Conservation (phyloP, 257 asterid genomes). For the Linaria vulgaris region DNA sequence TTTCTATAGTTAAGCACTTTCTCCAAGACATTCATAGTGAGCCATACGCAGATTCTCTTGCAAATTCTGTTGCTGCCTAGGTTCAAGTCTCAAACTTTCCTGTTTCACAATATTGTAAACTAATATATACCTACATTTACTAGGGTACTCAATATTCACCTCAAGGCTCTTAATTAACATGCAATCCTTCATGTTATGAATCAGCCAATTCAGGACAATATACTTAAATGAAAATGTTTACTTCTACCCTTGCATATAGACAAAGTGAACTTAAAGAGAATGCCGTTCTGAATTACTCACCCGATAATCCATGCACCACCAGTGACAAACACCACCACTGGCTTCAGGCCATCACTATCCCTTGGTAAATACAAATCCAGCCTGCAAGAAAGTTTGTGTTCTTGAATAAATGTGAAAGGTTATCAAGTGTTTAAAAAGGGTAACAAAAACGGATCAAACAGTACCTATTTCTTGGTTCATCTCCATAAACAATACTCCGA, state of each 20-base stretch:
- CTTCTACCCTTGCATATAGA: background rate
- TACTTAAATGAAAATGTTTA: too few species aligned
- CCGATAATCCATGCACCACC: slow-evolving; percentile 99
- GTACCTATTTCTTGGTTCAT: slow-evolving; percentile 91
- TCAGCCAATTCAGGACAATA: too few species aligned
- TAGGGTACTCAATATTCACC: too few species aligned
- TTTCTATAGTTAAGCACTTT: too few species aligned
- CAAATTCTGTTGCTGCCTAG: too few species aligned
- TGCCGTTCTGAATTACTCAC: slow-evolving; percentile 45
- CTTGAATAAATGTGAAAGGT: slow-evolving; percentile 14
- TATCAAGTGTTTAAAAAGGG: slow-evolving; percentile 9
- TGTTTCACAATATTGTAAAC: too few species aligned
- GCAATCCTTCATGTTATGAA: too few species aligned
- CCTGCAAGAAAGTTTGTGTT: slow-evolving; percentile 42
- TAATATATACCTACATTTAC: too few species aligned
- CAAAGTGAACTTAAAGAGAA: slow-evolving; percentile 9
- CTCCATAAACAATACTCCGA: slow-evolving; percentile 84
- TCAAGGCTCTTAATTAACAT: too few species aligned
- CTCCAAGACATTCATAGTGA: too few species aligned
- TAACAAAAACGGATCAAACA: background rate
- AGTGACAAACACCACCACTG: slow-evolving; percentile 90
- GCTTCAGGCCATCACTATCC: slow-evolving; percentile 54
- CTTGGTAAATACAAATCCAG: slow-evolving; percentile 91
- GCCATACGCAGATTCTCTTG: too few species aligned
- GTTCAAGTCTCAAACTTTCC: too few species aligned